phyloP scores from a whole-genome alignment of 2,329 filamentous ascomycete genomes.

The Nemania sp. region DNA sequence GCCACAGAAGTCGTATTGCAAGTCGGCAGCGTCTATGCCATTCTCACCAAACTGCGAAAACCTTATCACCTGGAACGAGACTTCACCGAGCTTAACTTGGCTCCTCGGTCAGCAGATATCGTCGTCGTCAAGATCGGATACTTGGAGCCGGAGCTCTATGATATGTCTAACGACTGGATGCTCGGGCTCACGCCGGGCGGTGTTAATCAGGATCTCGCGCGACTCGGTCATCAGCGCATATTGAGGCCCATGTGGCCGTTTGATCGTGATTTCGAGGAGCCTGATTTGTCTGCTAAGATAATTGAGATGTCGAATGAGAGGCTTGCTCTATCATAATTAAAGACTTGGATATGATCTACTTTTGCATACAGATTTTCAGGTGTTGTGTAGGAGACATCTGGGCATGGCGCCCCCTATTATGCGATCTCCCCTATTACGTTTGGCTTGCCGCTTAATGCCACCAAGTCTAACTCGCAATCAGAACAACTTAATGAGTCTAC shows the following conservation, averaged over 20 bases:
- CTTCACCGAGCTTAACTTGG: conserved; percentile 52
- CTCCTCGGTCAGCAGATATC: conserved; percentile 50
- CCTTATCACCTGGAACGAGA: conserved; percentile 57
- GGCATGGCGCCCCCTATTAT: no score
- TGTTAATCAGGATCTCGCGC: conserved; percentile 55
- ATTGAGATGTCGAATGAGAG: conserved; percentile 41
- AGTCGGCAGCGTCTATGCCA: conserved; percentile 54
- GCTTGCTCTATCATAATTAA: not conserved
- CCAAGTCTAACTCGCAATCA: no score
- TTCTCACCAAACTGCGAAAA: conserved; percentile 55
- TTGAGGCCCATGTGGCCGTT: conserved; percentile 53
- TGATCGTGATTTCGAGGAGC: conserved; percentile 42
- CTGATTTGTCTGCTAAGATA: conserved; percentile 42
- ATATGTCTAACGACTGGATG: conserved; percentile 59
- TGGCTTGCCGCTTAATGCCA: no score
- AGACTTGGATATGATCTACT: not conserved
- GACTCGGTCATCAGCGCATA: conserved; percentile 53
- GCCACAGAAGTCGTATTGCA: conserved; percentile 53
- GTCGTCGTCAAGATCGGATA: conserved; percentile 61
- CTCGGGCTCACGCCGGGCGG: conserved; percentile 56
- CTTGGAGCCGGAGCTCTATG: conserved; percentile 56
- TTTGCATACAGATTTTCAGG: no score
- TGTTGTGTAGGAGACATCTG: no score
- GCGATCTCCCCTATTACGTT: no score
- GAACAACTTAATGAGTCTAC: no score